phyloP scores from a whole-genome alignment of 2,329 filamentous ascomycete species.

The Magnaporthiopsis rhizophila region DNA sequence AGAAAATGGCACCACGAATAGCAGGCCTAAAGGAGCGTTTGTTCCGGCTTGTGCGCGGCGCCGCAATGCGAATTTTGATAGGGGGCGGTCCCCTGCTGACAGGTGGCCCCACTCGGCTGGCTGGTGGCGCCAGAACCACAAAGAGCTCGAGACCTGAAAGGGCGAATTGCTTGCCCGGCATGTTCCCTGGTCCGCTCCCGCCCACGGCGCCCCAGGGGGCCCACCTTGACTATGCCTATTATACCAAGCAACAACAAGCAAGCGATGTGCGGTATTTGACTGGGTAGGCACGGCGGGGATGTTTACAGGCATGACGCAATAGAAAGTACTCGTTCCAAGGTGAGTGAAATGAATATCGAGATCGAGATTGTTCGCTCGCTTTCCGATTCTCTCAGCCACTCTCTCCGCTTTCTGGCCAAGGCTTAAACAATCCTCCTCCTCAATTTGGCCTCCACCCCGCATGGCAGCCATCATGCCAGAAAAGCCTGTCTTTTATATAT shows the following conservation, averaged over 20 bases:
- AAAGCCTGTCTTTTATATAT: background rate
- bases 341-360: background rate
- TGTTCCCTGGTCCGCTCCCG: background rate
- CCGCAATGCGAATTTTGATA: background rate
- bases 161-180: background rate
- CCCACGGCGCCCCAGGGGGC: background rate
- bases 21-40: background rate
- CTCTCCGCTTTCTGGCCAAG: background rate
- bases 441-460: background rate
- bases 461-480: background rate
- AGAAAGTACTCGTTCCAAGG: no score
- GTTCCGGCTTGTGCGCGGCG: background rate
- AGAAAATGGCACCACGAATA: background rate
- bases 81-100: background rate
- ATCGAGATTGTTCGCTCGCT: no score
- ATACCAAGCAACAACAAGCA: no score
- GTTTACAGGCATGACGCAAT: background rate
- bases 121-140: no score
- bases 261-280: no score
- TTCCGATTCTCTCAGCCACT: background rate
- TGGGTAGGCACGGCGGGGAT: background rate
- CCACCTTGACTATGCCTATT: background rate
- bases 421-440: background rate
- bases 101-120: background rate
- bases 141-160: no score